A percentile compares a stretch with the other conserved stretches of the same genome.
These are phyloP conservation scores for Paracamarosporium sp. DNA, from an alignment of 2,329 filamentous ascomycete genomes.

Conservation along the genomic window DNA sequence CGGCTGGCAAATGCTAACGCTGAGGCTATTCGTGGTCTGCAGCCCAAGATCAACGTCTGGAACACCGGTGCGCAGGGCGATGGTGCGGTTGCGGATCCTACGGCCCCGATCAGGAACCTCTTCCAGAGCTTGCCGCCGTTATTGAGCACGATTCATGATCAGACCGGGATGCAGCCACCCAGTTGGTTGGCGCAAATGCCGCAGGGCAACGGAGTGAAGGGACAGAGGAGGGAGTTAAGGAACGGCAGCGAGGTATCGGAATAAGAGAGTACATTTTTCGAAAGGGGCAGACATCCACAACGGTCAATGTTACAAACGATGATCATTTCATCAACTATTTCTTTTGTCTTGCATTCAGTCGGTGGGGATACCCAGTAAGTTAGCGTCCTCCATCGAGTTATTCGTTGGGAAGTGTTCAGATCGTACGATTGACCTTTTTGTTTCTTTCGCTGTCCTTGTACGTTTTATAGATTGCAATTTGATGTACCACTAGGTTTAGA, in stretches of 20 bases:
- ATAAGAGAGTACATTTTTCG: no score
- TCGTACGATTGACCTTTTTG: not conserved
- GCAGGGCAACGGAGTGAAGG: slow-evolving; percentile 19
- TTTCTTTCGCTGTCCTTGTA: no score
- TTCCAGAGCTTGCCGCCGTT: slow-evolving; percentile 86
- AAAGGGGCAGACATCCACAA: no score
- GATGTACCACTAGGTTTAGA: no score
- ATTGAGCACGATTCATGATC: slow-evolving; percentile 84
- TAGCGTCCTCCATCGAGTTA: not conserved
- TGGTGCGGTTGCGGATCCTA: slow-evolving; percentile 57
- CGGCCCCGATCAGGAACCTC: slow-evolving; percentile 75
- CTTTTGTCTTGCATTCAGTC: not conserved
- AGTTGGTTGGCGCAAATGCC: slow-evolving; percentile 71
- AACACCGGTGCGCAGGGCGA: slow-evolving; percentile 70
- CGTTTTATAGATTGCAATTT: no score
- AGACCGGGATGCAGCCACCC: slow-evolving; percentile 82
- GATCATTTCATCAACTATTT: not conserved
- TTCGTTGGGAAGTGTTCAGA: not conserved
- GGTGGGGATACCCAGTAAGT: not conserved
- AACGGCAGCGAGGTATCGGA: slow-evolving; percentile 30
- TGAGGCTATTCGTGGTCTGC: slow-evolving; percentile 73
- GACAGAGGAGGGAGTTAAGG: slow-evolving; percentile 30
- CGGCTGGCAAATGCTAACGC: slow-evolving; percentile 81
- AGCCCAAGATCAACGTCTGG: slow-evolving; percentile 92
- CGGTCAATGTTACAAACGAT: no score